Conservation (phyloP, 192 early-diverging fungal genomes). For the Entomortierella beljakovae region DNA sequence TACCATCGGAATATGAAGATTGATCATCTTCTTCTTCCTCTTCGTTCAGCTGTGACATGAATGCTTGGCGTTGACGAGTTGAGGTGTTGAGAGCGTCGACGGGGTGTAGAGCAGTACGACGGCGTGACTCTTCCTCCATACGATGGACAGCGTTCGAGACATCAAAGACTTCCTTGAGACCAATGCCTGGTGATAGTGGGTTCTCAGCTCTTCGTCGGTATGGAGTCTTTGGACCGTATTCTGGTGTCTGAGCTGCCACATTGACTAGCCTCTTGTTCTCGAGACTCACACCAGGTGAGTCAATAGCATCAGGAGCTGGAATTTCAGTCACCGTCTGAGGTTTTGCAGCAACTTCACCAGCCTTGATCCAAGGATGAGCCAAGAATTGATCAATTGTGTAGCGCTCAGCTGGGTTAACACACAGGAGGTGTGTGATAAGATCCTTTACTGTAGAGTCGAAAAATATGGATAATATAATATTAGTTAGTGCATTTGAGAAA, state of each 20-base stretch:
- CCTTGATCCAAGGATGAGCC: conserved; percentile 81
- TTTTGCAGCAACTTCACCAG: conserved; percentile 27
- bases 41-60: conserved; percentile 56
- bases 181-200: conserved; percentile 64
- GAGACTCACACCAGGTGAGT: conserved; percentile 5
- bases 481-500: background rate
- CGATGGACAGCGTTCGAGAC: conserved; percentile 83
- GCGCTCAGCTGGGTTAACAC: conserved; percentile 75
- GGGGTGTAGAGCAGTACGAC: conserved; percentile 34
- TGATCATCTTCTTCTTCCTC: conserved; percentile 33
- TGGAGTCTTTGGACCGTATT: conserved; percentile 29
- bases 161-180: conserved; percentile 80
- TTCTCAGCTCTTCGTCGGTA: conserved; percentile 61
- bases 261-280: conserved; percentile 35
- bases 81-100: conserved; percentile 21
- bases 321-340: background rate
- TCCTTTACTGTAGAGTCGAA: conserved; percentile 68
- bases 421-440: conserved; percentile 74
- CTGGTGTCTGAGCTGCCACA: conserved; percentile 20
- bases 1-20: conserved; percentile 5
- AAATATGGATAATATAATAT: background rate
- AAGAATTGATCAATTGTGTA: conserved; percentile 87
- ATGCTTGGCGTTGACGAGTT: conserved; percentile 41
- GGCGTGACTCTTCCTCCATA: conserved; percentile 72
- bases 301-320: conserved; percentile 9